phyloP scores from a whole-genome alignment of 495 filamentous ascomycete species.

The Neurospora sp. region DNA sequence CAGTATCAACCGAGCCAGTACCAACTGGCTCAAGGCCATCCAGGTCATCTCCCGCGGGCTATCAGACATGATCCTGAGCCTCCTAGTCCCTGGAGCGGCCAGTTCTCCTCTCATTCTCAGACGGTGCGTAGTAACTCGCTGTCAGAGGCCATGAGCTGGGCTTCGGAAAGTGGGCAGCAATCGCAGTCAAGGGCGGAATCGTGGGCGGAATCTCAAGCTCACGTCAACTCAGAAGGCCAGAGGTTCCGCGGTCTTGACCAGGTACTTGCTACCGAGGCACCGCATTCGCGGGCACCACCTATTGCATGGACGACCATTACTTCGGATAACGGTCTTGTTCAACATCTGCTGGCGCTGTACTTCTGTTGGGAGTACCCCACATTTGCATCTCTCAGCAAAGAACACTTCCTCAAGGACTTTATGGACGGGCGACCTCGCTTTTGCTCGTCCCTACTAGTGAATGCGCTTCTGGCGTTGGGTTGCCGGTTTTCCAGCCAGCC shows the following conservation, averaged over 20 bases:
- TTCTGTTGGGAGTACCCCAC: slow-evolving; percentile 78
- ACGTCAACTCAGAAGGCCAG: slow-evolving; percentile 6
- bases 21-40: background rate
- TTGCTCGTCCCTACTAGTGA: slow-evolving; percentile 66
- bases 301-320: slow-evolving; percentile 54
- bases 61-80: slow-evolving; percentile 27
- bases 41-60: background rate
- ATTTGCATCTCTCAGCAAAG: slow-evolving; percentile 60
- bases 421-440: slow-evolving; percentile 43
- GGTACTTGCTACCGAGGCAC: slow-evolving; percentile 24
- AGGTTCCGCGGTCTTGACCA: slow-evolving; percentile 27
- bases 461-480: slow-evolving; percentile 61
- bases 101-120: slow-evolving; percentile 32
- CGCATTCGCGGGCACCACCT: slow-evolving; percentile 28
- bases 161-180: slow-evolving; percentile 18
- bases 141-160: slow-evolving; percentile 30
- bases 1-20: background rate
- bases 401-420: slow-evolving; percentile 62
- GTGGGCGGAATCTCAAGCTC: slow-evolving; percentile 24
- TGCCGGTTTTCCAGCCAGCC: slow-evolving; percentile 64
- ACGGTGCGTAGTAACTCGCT: slow-evolving; percentile 29
- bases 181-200: slow-evolving; percentile 30
- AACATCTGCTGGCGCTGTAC: slow-evolving; percentile 59
- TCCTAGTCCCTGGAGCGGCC: slow-evolving; percentile 29
- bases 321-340: slow-evolving; percentile 43